Conservation (phyloP, 1,139 yeast genomes). For the Pichia sp. region DNA sequence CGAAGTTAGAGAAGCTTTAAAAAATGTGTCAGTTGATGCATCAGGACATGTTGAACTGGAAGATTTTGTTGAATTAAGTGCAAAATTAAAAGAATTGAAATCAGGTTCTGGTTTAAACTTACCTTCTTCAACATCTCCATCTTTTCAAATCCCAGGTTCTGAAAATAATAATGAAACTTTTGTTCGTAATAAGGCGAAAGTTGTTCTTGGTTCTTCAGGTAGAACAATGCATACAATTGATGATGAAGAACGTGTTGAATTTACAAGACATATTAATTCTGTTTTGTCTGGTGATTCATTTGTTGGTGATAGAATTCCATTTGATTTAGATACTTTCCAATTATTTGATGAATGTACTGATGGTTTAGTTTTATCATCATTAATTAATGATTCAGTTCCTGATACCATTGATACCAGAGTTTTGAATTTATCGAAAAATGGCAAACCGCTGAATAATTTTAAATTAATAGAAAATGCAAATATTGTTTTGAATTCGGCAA, state of each 20-base stretch:
- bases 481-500: constrained; percentile 94
- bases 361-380: constrained; percentile 85
- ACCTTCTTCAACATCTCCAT: constrained; percentile 21
- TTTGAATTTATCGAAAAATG: constrained; percentile 75
- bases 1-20: constrained; percentile 88
- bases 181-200: constrained; percentile 52
- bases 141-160: constrained; percentile 15
- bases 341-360: constrained; percentile 95
- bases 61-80: constrained; percentile 83
- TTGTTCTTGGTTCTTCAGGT: constrained; percentile 85
- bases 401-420: constrained; percentile 98
- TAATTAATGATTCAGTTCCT: constrained; percentile 95
- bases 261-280: constrained; percentile 90
- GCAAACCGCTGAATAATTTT: constrained; percentile 83
- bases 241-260: constrained; percentile 94
- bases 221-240: constrained; percentile 89
- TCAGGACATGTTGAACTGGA: constrained; percentile 96
- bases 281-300: constrained; percentile 88
- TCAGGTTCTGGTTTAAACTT: not conserved
- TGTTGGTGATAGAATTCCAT: constrained; percentile 79
- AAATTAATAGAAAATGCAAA: constrained; percentile 96
- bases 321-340: constrained; percentile 92
- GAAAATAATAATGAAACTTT: constrained; percentile 32
- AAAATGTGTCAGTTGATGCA: constrained; percentile 88
- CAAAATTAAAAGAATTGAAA: constrained; percentile 45